phyloP scores from a whole-genome alignment of 257 asterid genomes.

The Hygrophila difformis region DNA sequence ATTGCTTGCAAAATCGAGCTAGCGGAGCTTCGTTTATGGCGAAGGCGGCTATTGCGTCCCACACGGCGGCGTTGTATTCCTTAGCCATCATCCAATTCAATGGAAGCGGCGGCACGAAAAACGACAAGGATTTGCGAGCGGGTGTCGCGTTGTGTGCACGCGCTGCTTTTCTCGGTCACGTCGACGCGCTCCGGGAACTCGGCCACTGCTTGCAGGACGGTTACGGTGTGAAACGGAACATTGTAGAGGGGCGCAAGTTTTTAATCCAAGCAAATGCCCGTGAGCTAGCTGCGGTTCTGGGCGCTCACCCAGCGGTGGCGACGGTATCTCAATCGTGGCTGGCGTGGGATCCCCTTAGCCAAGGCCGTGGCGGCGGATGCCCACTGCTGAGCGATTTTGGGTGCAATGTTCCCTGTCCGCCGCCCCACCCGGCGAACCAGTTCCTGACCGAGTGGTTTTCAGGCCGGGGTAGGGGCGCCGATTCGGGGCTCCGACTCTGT shows the following conservation, averaged over 20 bases:
- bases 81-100: slow-evolving; percentile 80
- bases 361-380: slow-evolving; percentile 13
- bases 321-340: slow-evolving; percentile 29
- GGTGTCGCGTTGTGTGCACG: slow-evolving; percentile 88
- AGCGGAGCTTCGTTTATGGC: slow-evolving; percentile 89
- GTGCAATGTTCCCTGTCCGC: slow-evolving; percentile 16
- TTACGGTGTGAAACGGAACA: slow-evolving; percentile 73
- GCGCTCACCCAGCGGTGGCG: slow-evolving; percentile 33
- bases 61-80: slow-evolving; percentile 83
- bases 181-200: slow-evolving; percentile 91
- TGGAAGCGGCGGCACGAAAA: slow-evolving; percentile 90
- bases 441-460: slow-evolving; percentile 20
- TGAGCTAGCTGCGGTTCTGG: slow-evolving; percentile 57
- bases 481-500: slow-evolving; percentile 59
- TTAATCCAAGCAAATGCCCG: slow-evolving; percentile 86
- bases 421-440: slow-evolving; percentile 18
- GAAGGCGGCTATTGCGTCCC: slow-evolving; percentile 75
- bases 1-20: slow-evolving; percentile 65
- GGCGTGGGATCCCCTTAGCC: slow-evolving; percentile 25
- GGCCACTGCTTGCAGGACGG: slow-evolving; percentile 98
- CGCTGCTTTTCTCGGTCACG: slow-evolving; percentile 74
- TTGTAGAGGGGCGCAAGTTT: slow-evolving; percentile 74
- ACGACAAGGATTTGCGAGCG: slow-evolving; percentile 69
- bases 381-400: slow-evolving; percentile 23
- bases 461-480: slow-evolving; percentile 22